These are phyloP conservation scores for Huiozyma sinensis DNA, from an alignment of 805 yeast genomes.

Conservation along the genomic window DNA sequence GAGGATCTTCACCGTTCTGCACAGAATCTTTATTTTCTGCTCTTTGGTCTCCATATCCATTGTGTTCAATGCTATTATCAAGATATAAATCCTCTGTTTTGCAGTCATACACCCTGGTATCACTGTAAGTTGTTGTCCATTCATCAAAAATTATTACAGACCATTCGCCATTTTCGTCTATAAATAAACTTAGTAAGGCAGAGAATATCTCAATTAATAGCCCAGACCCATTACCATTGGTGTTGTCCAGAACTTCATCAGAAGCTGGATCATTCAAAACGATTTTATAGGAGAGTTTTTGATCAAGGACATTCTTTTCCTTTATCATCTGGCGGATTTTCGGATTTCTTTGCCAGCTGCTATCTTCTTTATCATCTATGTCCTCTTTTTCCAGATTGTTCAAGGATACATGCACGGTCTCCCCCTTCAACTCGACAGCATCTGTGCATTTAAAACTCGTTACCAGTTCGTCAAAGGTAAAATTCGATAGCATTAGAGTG, in stretches of 20 bases:
- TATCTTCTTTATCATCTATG: conserved; percentile 4
- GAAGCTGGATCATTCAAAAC: conserved; percentile 13
- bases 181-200: conserved; percentile 23
- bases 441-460: conserved; percentile 23
- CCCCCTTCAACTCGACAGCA: conserved; percentile 20
- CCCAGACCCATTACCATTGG: conserved; percentile 17
- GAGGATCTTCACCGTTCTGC: conserved; percentile 5
- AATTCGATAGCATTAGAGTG: conserved; percentile 16
- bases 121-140: conserved; percentile 14
- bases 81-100: neutral
- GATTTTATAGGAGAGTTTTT: conserved; percentile 9
- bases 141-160: conserved; percentile 19
- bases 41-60: neutral
- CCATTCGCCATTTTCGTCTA: conserved; percentile 28
- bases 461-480: conserved; percentile 23
- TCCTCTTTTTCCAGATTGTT: neutral
- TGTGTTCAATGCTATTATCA: neutral
- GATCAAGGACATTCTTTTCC: conserved; percentile 2
- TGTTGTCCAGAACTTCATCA: conserved; percentile 19
- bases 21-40: conserved; percentile 1
- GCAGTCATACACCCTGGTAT: conserved; percentile 9
- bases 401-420: conserved; percentile 13
- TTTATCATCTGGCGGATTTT: conserved; percentile 11
- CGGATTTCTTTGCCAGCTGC: conserved; percentile 18
- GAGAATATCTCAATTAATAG: conserved; percentile 21